Evolutionary conservation across 2,329 filamentous ascomycete genomes (phyloP), one percentile per base, ranked within the genome.

Genomic region (Apiospora saccharicola): DNA sequence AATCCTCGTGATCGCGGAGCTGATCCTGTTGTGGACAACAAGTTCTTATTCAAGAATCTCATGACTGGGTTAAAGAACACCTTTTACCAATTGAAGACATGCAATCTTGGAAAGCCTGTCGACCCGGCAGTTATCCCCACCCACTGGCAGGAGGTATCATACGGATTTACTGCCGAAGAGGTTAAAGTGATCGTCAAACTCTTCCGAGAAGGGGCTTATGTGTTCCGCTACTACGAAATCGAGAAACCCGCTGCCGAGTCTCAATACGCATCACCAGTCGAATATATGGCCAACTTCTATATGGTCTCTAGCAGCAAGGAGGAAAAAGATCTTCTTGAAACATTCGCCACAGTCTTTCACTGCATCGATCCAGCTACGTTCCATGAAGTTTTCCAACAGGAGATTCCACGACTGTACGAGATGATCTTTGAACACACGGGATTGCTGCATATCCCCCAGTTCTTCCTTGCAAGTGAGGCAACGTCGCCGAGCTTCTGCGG

Each of bases 291-390:
- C 24, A 98, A 96, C 77, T 94, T 97, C 78, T 97, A 97, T 81
- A 97, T 98, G 89, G 91, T 96, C 57, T 96, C 95, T 0, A 97
- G 94, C 81, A 93, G 91, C 74, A 97, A 97, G 78, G 97, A 99
- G 80, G 97, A 99, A 82, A 99, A 99, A 81, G 96, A 99, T 71
- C 88, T 99, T 12, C 87, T 99, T 8, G 97, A 99, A 85, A 97
- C 94, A 2, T 99, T 99, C 81, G 96, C 96, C 2, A 98, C 96
- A 0, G 95, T 99, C 41, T 99, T 99, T 80, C 96, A 99, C 81
- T 97, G 96, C 82, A 96, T 99, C 75, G 96, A 99, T 79, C 96
- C 96, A 1, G 96, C 97, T 14, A 98, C 96, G 0, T 99, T 99
- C 80, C 95, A 99, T 78, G 96, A 99, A 84, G 95, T 99, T 53